phyloP scores from a whole-genome alignment of 345 rosid species.

The Lepidium sativum region DNA sequence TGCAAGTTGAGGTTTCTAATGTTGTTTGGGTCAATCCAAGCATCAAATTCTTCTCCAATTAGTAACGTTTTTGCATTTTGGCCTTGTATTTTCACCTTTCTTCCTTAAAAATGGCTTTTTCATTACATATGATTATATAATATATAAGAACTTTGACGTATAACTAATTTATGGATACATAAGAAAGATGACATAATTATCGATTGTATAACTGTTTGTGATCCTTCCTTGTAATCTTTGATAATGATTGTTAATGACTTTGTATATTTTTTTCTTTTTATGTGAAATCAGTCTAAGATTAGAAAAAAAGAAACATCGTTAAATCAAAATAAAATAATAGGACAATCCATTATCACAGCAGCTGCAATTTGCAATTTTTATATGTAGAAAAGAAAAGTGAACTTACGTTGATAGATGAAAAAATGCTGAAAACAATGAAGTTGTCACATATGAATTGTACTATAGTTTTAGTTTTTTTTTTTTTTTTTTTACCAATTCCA shows the following conservation, averaged over 20 bases:
- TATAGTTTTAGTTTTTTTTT: not conserved
- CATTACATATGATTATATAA: not conserved
- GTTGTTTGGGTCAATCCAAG: constrained; percentile 7
- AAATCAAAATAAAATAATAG: not conserved
- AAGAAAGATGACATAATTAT: not conserved
- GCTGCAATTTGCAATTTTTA: not conserved
- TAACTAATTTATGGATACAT: not conserved
- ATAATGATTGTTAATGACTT: not conserved
- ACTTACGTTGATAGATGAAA: constrained; percentile 3
- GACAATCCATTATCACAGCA: not conserved
- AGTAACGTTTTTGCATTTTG: not conserved
- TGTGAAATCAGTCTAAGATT: not conserved
- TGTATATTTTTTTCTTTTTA: not conserved
- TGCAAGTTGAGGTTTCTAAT: not conserved
- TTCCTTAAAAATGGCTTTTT: not conserved
- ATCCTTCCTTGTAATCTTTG: not conserved
- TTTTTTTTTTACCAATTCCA: constrained; percentile 3
- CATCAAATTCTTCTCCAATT: constrained; percentile 9
- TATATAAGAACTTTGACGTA: too few species aligned
- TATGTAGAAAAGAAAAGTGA: not conserved
- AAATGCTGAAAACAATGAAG: constrained; percentile 17
- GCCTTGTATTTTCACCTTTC: not conserved
- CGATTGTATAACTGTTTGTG: not conserved
- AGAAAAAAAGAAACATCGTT: not conserved
- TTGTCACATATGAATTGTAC: constrained; percentile 9